phyloP scores from a whole-genome alignment of 2,329 filamentous ascomycete genomes.

The Talaromyces sp. region DNA sequence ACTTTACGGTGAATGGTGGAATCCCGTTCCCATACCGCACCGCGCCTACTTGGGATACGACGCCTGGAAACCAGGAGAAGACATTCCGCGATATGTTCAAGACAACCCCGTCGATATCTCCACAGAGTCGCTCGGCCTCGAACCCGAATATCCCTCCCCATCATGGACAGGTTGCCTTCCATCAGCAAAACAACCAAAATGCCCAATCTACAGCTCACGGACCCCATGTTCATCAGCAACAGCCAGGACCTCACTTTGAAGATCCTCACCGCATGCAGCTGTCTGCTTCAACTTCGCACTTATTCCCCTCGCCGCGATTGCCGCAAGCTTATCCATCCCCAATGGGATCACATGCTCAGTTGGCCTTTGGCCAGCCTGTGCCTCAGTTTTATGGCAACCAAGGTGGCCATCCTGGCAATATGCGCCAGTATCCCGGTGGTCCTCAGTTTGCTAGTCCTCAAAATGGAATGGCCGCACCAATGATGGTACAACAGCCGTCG shows the following conservation, averaged over 20 bases:
- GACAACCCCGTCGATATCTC: constrained; percentile 60
- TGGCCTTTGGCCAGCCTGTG: constrained; percentile 67
- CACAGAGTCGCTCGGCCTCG: constrained; percentile 58
- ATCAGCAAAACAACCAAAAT: constrained; percentile 67
- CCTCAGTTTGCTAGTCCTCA: constrained; percentile 69
- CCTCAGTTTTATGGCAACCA: constrained; percentile 67
- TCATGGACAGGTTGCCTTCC: constrained; percentile 77
- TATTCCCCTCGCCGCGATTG: constrained; percentile 78
- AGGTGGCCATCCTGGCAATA: constrained; percentile 64
- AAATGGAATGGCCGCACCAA: constrained; percentile 65
- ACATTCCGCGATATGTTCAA: constrained; percentile 80
- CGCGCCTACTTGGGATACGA: constrained; percentile 73
- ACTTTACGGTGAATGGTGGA: constrained; percentile 74
- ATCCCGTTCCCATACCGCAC: constrained; percentile 82
- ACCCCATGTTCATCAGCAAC: constrained; percentile 71
- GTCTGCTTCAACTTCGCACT: constrained; percentile 74
- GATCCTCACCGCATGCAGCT: constrained; percentile 86
- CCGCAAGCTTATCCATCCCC: constrained; percentile 64
- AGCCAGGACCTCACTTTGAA: constrained; percentile 66
- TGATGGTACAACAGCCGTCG: constrained; percentile 76
- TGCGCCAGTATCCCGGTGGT: constrained; percentile 66
- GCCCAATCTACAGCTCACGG: constrained; percentile 67
- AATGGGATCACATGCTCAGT: constrained; percentile 64
- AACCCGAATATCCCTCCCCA: constrained; percentile 70
- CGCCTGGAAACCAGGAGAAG: constrained; percentile 66